Evolutionary conservation across 2,329 filamentous ascomycete genomes (phyloP).

Genomic region (Xylariaceae sp.): DNA sequence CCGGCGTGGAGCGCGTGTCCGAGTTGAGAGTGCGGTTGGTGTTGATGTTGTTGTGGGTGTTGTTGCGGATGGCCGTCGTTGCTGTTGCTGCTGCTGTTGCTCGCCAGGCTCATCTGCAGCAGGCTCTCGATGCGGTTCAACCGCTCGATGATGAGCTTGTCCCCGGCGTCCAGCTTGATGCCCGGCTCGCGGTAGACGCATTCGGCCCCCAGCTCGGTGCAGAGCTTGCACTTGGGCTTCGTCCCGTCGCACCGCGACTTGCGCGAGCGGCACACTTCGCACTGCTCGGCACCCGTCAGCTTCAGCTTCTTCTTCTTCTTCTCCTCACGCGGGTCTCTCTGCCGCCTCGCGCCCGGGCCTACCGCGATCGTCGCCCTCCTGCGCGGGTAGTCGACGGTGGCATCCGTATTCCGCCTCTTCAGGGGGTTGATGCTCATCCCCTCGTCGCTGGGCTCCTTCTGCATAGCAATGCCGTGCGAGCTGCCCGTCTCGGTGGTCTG

Average conservation of each 20-base stretch:
- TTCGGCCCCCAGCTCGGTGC: constrained; percentile 72
- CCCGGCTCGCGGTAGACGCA: constrained; percentile 80
- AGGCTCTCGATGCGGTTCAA: constrained; percentile 70
- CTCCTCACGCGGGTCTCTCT: no score
- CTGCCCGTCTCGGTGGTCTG: constrained; percentile 42
- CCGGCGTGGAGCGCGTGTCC: no score
- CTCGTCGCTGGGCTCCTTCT: constrained; percentile 43
- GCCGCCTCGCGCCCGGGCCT: constrained; percentile 11
- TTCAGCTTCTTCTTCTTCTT: no score
- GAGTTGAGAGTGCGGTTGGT: no score
- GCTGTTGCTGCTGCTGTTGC: no score
- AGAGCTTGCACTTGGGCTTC: constrained; percentile 78
- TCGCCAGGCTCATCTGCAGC: constrained; percentile 61
- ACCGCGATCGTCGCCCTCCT: constrained; percentile 60
- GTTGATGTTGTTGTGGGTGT: no score
- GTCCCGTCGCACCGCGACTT: constrained; percentile 75
- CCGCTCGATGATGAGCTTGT: constrained; percentile 77
- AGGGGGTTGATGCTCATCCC: constrained; percentile 37
- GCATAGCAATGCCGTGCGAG: constrained; percentile 33
- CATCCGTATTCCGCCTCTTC: constrained; percentile 56
- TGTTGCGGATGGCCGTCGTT: no score
- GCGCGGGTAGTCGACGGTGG: constrained; percentile 55
- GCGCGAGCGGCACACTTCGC: constrained; percentile 72
- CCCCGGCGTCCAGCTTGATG: constrained; percentile 79
- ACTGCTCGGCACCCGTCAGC: constrained; percentile 40